Conservation (phyloP, 352 stramenopile genomes). For the Elongisporangium undulatum region DNA sequence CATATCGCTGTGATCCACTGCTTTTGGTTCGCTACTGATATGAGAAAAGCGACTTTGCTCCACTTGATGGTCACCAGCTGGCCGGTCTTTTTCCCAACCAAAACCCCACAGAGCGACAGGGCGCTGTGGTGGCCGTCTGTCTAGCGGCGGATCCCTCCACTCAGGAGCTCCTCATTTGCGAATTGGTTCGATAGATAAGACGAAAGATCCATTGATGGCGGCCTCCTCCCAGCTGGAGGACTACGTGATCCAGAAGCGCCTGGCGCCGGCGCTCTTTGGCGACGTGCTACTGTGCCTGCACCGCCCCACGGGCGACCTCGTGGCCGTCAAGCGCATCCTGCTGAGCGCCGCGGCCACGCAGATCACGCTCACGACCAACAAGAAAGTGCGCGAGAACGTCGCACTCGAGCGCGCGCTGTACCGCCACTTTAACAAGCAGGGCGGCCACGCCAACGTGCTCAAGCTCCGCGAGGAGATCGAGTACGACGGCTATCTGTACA, state of each 20-base stretch:
- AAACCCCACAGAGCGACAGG: not conserved
- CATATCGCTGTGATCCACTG: not conserved
- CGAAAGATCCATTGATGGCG: conserved; percentile 18
- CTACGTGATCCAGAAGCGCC: conserved; percentile 76
- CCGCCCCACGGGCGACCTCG: conserved; percentile 46
- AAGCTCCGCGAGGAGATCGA: conserved; percentile 71
- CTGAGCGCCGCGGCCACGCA: conserved; percentile 53
- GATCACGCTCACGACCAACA: conserved; percentile 58
- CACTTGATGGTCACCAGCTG: not conserved
- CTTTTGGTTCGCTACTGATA: not conserved
- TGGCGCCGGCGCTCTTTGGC: conserved; percentile 74
- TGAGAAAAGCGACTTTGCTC: not conserved
- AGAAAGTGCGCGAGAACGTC: conserved; percentile 78
- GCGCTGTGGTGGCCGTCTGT: not conserved
- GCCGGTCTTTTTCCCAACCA: not conserved
- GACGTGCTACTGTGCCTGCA: conserved; percentile 77
- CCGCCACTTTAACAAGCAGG: conserved; percentile 50
- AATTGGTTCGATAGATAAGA: not conserved
- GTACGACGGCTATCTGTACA: conserved; percentile 75
- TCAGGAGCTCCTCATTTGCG: not conserved
- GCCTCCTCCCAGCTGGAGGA: conserved; percentile 56
- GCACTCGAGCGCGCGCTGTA: conserved; percentile 72
- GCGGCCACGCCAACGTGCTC: conserved; percentile 63
- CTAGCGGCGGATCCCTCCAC: not conserved
- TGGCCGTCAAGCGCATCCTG: conserved; percentile 79